Evolutionary conservation across 2,329 filamentous ascomycete species (phyloP), one percentile per base, ranked within the genome.

Genomic region (Aspergillus ustus): DNA sequence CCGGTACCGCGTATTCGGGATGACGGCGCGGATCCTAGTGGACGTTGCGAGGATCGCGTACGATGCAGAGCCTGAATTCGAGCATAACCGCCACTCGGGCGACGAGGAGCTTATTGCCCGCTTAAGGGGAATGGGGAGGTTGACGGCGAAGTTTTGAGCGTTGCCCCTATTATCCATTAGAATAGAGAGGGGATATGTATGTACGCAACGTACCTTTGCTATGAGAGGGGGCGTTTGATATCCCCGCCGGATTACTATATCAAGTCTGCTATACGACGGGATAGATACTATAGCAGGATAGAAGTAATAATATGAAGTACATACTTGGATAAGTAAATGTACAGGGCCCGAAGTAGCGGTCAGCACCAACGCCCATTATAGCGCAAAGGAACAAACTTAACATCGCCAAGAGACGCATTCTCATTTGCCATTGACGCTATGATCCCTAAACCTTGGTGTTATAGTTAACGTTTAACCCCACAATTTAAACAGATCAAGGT

Each of bases 11-110:
- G 93, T 98, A 4, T 97, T 93, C 85, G 94, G 94, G 17, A 94
- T 98, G 92, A 98, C 94, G 57, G 94, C 92, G 2, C 83, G 92
- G 56, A 94, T 98, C 58, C 76, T 97, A 58, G 91, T 97, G 5
- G 94, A 98, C 78, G 90, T 91, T 4, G 93, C 94, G 37, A 83
- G 91, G 64, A 84, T 96, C 19, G 94, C 93, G 20, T 98, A 95
- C 74, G 89, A 80, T 2, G 85, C 90, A 78, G 87, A 91, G 73
- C 94, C 94, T 4, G 90, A 92, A 73, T 96, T 97, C 75, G 92
- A 96, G 80, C 86, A 87, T 70, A 86, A 87, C 63, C 81, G 80
- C 58, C 83, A 87, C 73, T 84, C 87, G 70, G 87, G 87, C 0
- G 89, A 91, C 67, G 89, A 91, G 72, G 83, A 84, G 40, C 85